phyloP scores from a whole-genome alignment of 257 asterid species.

The Capsicum chinense region DNA sequence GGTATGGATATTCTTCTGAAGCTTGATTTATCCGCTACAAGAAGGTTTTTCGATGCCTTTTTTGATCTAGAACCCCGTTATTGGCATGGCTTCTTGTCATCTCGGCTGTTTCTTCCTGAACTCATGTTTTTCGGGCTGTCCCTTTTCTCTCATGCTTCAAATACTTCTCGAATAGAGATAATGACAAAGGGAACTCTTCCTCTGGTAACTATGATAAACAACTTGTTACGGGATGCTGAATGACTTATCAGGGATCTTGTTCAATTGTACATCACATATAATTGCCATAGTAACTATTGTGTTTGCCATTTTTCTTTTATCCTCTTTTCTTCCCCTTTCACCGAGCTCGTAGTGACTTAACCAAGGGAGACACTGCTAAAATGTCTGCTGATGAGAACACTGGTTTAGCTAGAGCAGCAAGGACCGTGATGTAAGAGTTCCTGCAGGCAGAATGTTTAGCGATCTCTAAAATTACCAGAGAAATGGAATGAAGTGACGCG shows the following conservation, averaged over 20 bases:
- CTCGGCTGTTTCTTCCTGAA: slow-evolving; percentile 88
- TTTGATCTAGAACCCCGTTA: slow-evolving; percentile 90
- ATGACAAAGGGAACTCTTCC: slow-evolving; percentile 92
- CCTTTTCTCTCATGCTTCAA: slow-evolving; percentile 77
- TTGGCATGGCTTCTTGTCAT: slow-evolving; percentile 98
- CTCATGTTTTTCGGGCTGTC: slow-evolving; percentile 77
- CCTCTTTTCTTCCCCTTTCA: neutral
- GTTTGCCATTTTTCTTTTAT: neutral
- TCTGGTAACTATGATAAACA: slow-evolving; percentile 73
- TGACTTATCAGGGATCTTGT: slow-evolving; percentile 33
- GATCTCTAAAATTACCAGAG: neutral
- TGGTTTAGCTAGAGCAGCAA: neutral
- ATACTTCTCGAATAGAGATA: slow-evolving; percentile 80
- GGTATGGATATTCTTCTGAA: slow-evolving; percentile 94
- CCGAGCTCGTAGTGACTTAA: neutral
- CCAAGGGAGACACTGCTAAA: neutral
- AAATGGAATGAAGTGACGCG: neutral
- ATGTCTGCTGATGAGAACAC: neutral
- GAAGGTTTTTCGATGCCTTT: slow-evolving; percentile 90
- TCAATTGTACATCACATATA: neutral
- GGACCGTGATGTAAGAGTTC: neutral
- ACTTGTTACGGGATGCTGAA: slow-evolving; percentile 70
- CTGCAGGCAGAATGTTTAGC: slow-evolving; percentile 2
- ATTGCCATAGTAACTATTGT: neutral
- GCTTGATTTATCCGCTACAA: slow-evolving; percentile 79